Base-by-base conservation (phyloP, 768 basidiomycete genomes). In the Lactarius pseudohatsudake region DNA sequence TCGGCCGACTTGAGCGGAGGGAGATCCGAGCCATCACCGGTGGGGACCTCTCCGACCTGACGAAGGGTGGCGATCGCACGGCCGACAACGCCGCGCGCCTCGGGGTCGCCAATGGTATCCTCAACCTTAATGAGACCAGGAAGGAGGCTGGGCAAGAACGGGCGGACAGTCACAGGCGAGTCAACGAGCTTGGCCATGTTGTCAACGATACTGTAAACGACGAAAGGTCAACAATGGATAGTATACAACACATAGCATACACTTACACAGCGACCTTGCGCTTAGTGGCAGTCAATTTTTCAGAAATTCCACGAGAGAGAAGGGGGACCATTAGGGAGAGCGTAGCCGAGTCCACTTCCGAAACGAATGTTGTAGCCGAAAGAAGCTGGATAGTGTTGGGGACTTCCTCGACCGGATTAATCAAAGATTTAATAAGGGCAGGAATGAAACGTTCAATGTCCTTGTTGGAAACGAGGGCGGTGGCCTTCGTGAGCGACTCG, bases 361-460 rank as follows among this genome's bases (percentile, higher is more conserved):
- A 93, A 92, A 98, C 96, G 89, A 97, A 98, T 79, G 96, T 98
- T 79, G 96, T 98, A 65, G 96, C 88, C 79, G 96, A 94, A 80
- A 97, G 94, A 81, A 96, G 91, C 69, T 85, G 85, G 74, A 98
- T 92, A 75, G 95, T 97, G 74, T 87, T 90, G 74, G 96, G 92
- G 65, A 98, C 96, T 87, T 99, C 97, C 83, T 99, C 96, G 71
- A 97, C 94, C 74, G 97, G 97, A 85, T 99, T 96, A 81, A 98
- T 94, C 75, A 98, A 84, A 77, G 94, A 90, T 79, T 96, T 94
- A 79, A 98, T 96, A 75, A 99, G 88, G 77, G 96, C 96, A 73
- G 93, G 94, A 84, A 98, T 94, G 82, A 91, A 97, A 80, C 87
- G 88, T 86, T 92, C 90, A 66, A 93, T 95, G 81, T 96, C 96